A percentile compares a stretch with the other conserved stretches of the same genome.
These are phyloP conservation scores for Clarireedia sp. DNA, from an alignment of 2,329 filamentous ascomycete genomes.

Conservation along the genomic window DNA sequence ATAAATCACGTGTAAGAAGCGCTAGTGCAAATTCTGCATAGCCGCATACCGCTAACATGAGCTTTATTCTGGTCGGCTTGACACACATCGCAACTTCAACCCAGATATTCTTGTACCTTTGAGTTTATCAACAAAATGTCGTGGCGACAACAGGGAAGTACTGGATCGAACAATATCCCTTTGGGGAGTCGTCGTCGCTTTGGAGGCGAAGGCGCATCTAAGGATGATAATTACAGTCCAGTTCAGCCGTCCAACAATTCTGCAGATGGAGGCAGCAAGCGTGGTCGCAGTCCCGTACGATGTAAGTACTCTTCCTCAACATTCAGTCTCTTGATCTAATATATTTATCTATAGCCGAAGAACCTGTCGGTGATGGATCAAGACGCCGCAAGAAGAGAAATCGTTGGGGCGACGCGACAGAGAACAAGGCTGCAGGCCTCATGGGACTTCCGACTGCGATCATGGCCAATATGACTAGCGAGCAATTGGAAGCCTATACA, in stretches of 20 bases:
- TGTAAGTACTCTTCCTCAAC: conserved; percentile 41
- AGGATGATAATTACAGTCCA: conserved; percentile 25
- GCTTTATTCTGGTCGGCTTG: not conserved
- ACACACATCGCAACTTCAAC: not conserved
- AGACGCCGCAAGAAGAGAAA: conserved; percentile 97
- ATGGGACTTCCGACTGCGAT: conserved; percentile 98
- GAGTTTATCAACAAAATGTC: conserved; percentile 42
- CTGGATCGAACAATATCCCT: conserved; percentile 96
- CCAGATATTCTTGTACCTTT: not conserved
- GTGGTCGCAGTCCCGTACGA: conserved; percentile 85
- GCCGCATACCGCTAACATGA: not conserved
- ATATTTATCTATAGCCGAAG: conserved; percentile 20
- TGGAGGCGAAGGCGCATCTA: conserved; percentile 47
- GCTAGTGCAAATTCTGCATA: not conserved
- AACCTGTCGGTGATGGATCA: conserved; percentile 54
- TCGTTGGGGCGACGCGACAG: conserved; percentile 91
- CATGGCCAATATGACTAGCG: conserved; percentile 93
- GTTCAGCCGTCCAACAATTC: conserved; percentile 15
- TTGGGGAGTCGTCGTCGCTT: conserved; percentile 79
- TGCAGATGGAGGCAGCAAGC: conserved; percentile 50
- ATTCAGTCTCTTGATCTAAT: conserved; percentile 9
- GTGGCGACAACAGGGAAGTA: conserved; percentile 75
- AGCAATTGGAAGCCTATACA: conserved; percentile 96
- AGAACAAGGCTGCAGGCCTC: conserved; percentile 96
- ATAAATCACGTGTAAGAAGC: not conserved